A percentile compares a stretch with the other conserved stretches of the same genome.
Conservation (phyloP, 192 early-diverging fungal species). For the Paraglomus brasilianum region DNA sequence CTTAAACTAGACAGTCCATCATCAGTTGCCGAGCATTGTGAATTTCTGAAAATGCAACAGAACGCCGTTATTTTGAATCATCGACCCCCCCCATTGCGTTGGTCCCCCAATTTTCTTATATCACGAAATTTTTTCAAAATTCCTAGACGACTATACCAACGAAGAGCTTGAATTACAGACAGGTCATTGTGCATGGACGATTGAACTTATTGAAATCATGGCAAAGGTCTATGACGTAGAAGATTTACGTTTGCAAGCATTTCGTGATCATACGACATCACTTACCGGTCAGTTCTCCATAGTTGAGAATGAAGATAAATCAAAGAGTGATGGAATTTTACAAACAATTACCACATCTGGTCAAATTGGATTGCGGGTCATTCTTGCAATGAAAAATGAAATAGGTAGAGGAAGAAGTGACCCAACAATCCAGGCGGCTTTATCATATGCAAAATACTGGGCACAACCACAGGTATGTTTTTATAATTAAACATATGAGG, state of each 20-base stretch:
- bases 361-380: background rate
- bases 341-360: background rate
- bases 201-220: background rate
- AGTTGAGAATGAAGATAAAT: background rate
- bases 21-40: background rate
- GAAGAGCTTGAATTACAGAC: background rate
- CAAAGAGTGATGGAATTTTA: background rate
- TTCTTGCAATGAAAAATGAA: slow-evolving; percentile 1
- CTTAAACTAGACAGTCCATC: too few species aligned
- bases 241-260: background rate
- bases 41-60: background rate
- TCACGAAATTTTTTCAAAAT: slow-evolving; percentile 11
- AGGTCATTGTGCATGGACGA: background rate
- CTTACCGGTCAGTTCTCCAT: background rate
- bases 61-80: background rate
- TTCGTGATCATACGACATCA: background rate
- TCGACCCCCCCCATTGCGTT: background rate
- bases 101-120: slow-evolving; percentile 5
- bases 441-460: slow-evolving; percentile 16
- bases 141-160: background rate
- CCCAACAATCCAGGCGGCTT: background rate
- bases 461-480: slow-evolving; percentile 7
- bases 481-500: too few species aligned
- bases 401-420: background rate
- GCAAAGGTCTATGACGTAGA: background rate